phyloP scores from a whole-genome alignment of 495 filamentous ascomycete species.

The Daldinia childiae region DNA sequence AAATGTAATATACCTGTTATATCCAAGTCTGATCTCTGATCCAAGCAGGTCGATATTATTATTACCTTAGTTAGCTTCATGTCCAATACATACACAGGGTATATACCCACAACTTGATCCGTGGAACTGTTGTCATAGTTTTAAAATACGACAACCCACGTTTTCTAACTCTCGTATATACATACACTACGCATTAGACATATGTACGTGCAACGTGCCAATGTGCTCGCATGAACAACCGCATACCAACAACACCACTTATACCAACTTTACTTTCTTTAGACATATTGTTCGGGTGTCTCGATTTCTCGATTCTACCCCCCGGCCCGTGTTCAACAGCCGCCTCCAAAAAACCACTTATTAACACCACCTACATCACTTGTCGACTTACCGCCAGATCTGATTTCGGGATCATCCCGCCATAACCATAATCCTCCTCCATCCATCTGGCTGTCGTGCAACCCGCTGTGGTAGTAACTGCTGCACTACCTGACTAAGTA shows the following conservation, averaged over 20 bases:
- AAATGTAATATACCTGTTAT: conserved; percentile 34
- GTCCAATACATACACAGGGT: neutral
- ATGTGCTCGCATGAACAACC: neutral
- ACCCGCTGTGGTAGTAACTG: conserved; percentile 26
- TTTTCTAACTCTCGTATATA: conserved; percentile 16
- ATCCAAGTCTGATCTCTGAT: conserved; percentile 7
- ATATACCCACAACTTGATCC: conserved; percentile 25
- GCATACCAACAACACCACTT: neutral
- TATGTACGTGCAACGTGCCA: conserved; percentile 6
- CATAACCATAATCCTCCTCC: conserved; percentile 18
- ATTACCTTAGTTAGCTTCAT: conserved; percentile 22
- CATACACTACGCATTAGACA: neutral
- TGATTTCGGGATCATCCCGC: conserved; percentile 16
- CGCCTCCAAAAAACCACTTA: neutral
- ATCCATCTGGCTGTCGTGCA: conserved; percentile 31
- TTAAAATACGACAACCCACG: conserved; percentile 33
- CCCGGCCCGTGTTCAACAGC: neutral
- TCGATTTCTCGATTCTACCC: neutral
- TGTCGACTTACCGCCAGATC: conserved; percentile 10
- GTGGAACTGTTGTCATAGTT: conserved; percentile 16
- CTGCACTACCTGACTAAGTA: conserved; percentile 40
- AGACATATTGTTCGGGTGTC: conserved; percentile 4
- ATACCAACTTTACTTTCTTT: conserved; percentile 4
- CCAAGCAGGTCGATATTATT: neutral
- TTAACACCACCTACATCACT: neutral